phyloP scores from a whole-genome alignment of 768 basidiomycete species.

The Lactifluus piperatus region DNA sequence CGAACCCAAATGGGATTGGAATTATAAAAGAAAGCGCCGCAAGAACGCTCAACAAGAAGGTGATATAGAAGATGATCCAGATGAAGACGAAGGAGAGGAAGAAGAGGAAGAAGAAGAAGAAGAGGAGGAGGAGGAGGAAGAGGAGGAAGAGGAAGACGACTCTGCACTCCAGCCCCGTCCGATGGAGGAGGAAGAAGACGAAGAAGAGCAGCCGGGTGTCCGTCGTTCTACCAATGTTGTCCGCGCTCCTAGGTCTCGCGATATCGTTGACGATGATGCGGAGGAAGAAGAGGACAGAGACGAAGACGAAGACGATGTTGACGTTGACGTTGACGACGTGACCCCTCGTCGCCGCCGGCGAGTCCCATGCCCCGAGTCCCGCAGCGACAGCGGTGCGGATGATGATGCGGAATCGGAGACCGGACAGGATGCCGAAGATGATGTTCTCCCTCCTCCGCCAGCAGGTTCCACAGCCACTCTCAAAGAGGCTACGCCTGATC shows the following conservation, averaged over 20 bases:
- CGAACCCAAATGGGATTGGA: slow-evolving; percentile 84
- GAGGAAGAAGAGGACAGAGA: slow-evolving; percentile 24
- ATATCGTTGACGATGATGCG: slow-evolving; percentile 16
- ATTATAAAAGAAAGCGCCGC: slow-evolving; percentile 29
- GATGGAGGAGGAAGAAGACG: slow-evolving; percentile 40
- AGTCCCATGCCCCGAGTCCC: slow-evolving; percentile 12
- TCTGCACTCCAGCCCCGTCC: slow-evolving; percentile 27
- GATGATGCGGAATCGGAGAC: slow-evolving; percentile 22
- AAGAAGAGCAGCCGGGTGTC: slow-evolving; percentile 17
- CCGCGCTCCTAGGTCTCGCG: slow-evolving; percentile 16
- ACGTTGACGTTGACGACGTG: slow-evolving; percentile 15
- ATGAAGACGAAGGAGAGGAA: slow-evolving; percentile 42
- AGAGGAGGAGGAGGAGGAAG: slow-evolving; percentile 32
- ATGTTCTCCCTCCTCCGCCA: slow-evolving; percentile 27
- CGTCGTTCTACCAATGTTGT: slow-evolving; percentile 18
- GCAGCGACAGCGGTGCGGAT: slow-evolving; percentile 15
- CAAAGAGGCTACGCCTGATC: slow-evolving; percentile 24
- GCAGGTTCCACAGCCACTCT: slow-evolving; percentile 11
- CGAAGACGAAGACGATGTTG: slow-evolving; percentile 14
- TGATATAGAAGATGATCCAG: slow-evolving; percentile 27
- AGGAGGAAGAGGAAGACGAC: slow-evolving; percentile 32
- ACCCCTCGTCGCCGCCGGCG: slow-evolving; percentile 15
- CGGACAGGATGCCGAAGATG: slow-evolving; percentile 29
- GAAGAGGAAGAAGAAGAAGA: slow-evolving; percentile 33
- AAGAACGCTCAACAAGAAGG: slow-evolving; percentile 29